Evolutionary conservation across 192 early-diverging fungal species (phyloP).

Genomic region (Haplosporangium gracile): DNA sequence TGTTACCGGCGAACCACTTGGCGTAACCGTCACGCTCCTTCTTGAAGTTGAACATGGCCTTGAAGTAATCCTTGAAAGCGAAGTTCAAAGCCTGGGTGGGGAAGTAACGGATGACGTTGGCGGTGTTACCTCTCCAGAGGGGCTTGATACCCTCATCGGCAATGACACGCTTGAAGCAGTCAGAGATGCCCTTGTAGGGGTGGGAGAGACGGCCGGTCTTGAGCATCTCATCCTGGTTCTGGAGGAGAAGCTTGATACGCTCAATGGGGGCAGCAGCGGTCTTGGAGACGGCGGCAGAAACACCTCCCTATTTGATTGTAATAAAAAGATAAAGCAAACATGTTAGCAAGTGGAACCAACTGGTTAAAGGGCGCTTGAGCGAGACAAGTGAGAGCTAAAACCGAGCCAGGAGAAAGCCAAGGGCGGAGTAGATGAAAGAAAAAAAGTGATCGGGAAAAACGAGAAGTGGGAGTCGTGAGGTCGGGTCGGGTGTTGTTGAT

Average conservation of each 20-base stretch:
- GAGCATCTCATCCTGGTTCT: constrained; percentile 94
- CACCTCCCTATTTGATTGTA: constrained; percentile 75
- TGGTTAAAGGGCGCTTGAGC: background rate
- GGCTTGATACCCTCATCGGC: constrained; percentile 86
- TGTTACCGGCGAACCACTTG: constrained; percentile 93
- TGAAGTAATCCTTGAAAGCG: constrained; percentile 99
- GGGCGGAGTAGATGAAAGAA: background rate
- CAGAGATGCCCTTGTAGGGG: constrained; percentile 95
- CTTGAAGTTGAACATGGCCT: constrained; percentile 93
- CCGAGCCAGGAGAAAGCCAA: background rate
- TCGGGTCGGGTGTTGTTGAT: background rate
- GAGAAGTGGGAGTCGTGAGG: background rate
- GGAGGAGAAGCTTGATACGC: constrained; percentile 98
- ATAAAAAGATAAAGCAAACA: background rate
- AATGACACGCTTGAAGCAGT: constrained; percentile 92
- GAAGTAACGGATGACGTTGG: constrained; percentile 99
- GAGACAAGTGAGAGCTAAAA: background rate
- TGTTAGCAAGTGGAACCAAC: background rate
- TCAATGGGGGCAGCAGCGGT: constrained; percentile 98
- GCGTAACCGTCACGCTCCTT: constrained; percentile 85
- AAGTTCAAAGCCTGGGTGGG: constrained; percentile 99
- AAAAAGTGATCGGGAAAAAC: background rate
- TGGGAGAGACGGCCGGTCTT: constrained; percentile 81
- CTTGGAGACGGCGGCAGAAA: constrained; percentile 98
- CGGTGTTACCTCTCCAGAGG: constrained; percentile 94